These are phyloP conservation scores for Hypoxylon sp. DNA, from an alignment of 2,329 filamentous ascomycete species.

Conservation along the genomic window DNA sequence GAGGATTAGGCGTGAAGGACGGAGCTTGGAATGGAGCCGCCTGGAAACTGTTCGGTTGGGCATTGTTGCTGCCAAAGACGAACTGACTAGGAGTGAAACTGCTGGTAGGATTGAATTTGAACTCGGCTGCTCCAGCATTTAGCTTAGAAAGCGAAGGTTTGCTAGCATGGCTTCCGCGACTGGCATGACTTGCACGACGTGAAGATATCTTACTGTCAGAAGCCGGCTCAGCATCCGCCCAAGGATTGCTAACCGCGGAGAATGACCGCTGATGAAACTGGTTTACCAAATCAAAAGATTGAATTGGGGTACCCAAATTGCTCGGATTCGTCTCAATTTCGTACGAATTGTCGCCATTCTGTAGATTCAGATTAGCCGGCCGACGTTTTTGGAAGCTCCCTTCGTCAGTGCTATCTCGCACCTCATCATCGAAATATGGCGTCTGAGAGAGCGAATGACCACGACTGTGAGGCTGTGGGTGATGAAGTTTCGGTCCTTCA, in stretches of 20 bases:
- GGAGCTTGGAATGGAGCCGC: conserved; percentile 63
- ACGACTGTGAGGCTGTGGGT: conserved; percentile 80
- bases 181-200: conserved; percentile 71
- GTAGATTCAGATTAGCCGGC: conserved; percentile 58
- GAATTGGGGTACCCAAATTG: conserved; percentile 75
- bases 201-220: conserved; percentile 56
- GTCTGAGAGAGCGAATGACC: conserved; percentile 79
- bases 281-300: conserved; percentile 63
- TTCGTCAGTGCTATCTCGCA: conserved; percentile 57
- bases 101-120: conserved; percentile 78
- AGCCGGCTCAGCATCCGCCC: conserved; percentile 67
- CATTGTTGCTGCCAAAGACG: conserved; percentile 61
- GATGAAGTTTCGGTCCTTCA: conserved; percentile 73
- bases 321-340: conserved; percentile 83
- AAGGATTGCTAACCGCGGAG: conserved; percentile 74
- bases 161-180: conserved; percentile 73
- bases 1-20: conserved; percentile 55
- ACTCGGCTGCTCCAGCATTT: conserved; percentile 91
- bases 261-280: conserved; percentile 68
- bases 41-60: conserved; percentile 60
- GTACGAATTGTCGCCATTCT: conserved; percentile 67
- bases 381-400: conserved; percentile 58
- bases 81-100: conserved; percentile 67
- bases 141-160: conserved; percentile 82
- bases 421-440: conserved; percentile 71